These are phyloP conservation scores for Coemansia sp. DNA, from an alignment of 192 early-diverging fungal genomes.

Conservation along the genomic window DNA sequence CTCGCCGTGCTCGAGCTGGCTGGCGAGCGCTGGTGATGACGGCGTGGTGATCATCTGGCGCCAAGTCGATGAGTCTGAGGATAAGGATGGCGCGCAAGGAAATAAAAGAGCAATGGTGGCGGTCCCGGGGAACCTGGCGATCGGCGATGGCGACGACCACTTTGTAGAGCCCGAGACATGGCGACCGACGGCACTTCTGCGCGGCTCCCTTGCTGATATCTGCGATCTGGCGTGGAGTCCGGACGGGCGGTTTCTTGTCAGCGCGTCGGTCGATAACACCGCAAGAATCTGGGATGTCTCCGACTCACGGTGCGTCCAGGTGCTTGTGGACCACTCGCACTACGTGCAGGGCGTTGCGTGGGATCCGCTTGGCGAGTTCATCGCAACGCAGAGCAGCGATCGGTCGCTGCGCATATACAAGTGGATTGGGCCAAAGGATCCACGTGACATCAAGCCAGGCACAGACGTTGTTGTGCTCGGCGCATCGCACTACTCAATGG, in stretches of 20 bases:
- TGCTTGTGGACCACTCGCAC: conserved; percentile 79
- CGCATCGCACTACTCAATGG: conserved; percentile 39
- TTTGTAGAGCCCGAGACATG: conserved; percentile 65
- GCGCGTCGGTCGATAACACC: conserved; percentile 86
- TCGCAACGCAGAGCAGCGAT: conserved; percentile 93
- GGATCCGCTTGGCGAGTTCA: conserved; percentile 85
- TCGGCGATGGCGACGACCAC: conserved; percentile 17
- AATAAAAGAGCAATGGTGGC: background rate
- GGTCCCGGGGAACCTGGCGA: background rate
- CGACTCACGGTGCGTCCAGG: conserved; percentile 70
- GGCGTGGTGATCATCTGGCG: conserved; percentile 86
- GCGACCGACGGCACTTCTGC: conserved; percentile 67
- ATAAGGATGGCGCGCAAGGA: background rate
- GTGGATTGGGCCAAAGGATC: conserved; percentile 25
- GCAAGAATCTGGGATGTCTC: conserved; percentile 81
- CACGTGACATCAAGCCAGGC: conserved; percentile 20
- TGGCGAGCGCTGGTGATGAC: conserved; percentile 93
- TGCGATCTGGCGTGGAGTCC: conserved; percentile 96
- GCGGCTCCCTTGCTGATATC: conserved; percentile 77
- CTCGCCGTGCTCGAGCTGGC: conserved; percentile 65
- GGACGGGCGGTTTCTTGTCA: conserved; percentile 73
- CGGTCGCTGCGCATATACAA: conserved; percentile 60
- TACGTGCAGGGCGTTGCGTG: conserved; percentile 97
- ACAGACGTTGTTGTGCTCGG: conserved; percentile 20
- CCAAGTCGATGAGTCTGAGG: conserved; percentile 53